phyloP scores from a whole-genome alignment of 2,329 filamentous ascomycete genomes.

The Sarocladiaceae sp. region DNA sequence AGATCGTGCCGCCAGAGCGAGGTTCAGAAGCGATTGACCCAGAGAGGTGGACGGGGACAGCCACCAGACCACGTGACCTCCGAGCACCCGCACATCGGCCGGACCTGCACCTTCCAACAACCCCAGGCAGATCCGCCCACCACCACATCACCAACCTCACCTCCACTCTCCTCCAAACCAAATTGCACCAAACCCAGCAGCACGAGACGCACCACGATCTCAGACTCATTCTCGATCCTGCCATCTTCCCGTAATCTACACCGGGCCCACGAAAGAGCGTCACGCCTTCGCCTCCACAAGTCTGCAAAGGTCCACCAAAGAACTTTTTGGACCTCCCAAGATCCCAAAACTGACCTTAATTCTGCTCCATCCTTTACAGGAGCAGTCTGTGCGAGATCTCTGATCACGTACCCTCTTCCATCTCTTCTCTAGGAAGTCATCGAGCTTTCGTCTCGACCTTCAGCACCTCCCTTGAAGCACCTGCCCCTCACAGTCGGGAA shows the following conservation, averaged over 20 bases:
- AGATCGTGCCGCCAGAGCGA: no score
- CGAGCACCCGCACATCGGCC: not conserved
- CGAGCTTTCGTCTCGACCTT: not conserved
- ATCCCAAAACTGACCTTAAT: not conserved
- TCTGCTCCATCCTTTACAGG: not conserved
- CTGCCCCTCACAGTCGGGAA: conserved; percentile 5
- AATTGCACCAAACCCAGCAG: not conserved
- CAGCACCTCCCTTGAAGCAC: conserved; percentile 1
- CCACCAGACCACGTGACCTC: conserved; percentile 7
- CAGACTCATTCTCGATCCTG: conserved; percentile 6
- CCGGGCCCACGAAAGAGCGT: not conserved
- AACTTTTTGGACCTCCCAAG: conserved; percentile 4
- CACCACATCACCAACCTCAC: conserved; percentile 1
- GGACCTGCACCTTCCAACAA: conserved; percentile 1
- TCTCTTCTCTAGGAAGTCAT: not conserved
- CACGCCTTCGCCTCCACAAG: not conserved
- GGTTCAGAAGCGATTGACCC: no score
- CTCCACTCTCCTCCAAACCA: not conserved
- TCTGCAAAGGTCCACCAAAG: conserved; percentile 8
- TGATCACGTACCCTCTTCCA: not conserved
- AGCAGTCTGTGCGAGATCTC: not conserved
- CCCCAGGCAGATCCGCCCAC: conserved; percentile 1
- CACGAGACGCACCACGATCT: not conserved
- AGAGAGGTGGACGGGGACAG: not conserved
- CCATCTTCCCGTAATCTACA: not conserved